These are phyloP conservation scores for Nepenthes alata DNA, from an alignment of 179 eudicot genomes.

Conservation along the genomic window DNA sequence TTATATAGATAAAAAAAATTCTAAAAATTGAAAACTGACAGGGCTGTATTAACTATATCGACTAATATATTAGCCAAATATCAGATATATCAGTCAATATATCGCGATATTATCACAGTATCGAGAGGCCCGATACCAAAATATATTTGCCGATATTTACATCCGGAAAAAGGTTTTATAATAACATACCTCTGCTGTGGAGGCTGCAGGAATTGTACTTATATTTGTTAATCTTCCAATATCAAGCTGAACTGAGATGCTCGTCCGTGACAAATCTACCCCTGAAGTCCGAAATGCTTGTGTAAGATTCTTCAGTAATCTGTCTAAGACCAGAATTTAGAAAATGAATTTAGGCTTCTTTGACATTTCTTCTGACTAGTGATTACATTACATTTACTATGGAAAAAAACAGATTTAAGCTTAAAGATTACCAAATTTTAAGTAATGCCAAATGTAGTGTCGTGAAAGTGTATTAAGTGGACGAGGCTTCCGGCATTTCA, in stretches of 20 bases:
- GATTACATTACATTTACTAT: background rate
- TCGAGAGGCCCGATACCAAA: no score
- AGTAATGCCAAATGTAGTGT: no score
- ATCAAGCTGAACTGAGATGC: slow-evolving; percentile 79
- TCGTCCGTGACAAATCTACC: slow-evolving; percentile 76
- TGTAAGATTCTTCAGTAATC: slow-evolving; percentile 59
- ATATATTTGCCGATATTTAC: no score
- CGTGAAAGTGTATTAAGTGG: no score
- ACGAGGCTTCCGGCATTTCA: no score
- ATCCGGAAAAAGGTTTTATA: background rate
- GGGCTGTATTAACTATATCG: no score
- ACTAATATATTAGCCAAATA: no score
- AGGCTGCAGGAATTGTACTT: slow-evolving; percentile 13
- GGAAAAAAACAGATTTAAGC: background rate
- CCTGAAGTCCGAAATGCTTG: slow-evolving; percentile 75
- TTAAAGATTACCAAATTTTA: no score
- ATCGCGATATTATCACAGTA: no score
- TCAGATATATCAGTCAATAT: no score
- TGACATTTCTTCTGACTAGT: background rate
- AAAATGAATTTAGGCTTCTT: background rate
- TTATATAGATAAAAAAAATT: no score
- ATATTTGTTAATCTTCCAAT: slow-evolving; percentile 35
- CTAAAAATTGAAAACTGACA: no score
- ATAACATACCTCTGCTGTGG: slow-evolving; percentile 21
- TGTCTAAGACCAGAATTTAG: slow-evolving; percentile 17